Base-by-base conservation (phyloP, 139 green algal genomes). In the Micractinium conductrix region DNA sequence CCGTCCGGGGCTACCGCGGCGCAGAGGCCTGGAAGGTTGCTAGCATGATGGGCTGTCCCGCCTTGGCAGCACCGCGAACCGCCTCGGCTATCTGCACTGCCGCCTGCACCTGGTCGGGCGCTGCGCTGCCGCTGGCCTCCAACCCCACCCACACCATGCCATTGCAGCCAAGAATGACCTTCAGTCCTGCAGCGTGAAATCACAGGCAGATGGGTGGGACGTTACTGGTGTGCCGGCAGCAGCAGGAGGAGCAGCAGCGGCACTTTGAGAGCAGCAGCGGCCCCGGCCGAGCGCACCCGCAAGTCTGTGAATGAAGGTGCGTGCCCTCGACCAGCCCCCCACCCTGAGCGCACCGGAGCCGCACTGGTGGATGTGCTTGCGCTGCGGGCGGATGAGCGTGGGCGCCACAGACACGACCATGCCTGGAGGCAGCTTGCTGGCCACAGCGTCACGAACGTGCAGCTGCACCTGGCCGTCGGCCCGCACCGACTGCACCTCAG, bases 381-480 rank as follows among this genome's bases (percentile, higher is more conserved):
- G 76, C 26, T 53, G 58, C 14, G 55, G 38, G 5, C 38, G 76
- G 38, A 82, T 38, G 33, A 73, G 24, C 2, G 55, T 38, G n/a
- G 76, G 35, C 6, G 76, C 40, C 35, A 82, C 35, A 24, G 68
- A 8, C 14, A 72, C 38, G 38, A 82, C 4, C 38, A 42, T 58
- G 14, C 76, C 76, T 58, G 55, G 55, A 8, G 76, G 76, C 37
- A 82, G 26, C 76, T 82, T 82, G 76, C 76, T 82, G 14, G 76
- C 76, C 58, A 82, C 38, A 5, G 76, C 40, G n/a, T 82, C 76
- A 4, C 76, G 76, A 26, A 82, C 55, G 30, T 82, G 76, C 30
- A 82, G 28, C 38, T 82, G 76, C 58, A 73, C 58, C 30, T 82
- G 76, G 55, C 76, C 76, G 42, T 82, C 76, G 9, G 45, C n/a